These are phyloP conservation scores for Cafeteria roenbergensis DNA, from an alignment of 108 stramenopile genomes.

Conservation along the genomic window DNA sequence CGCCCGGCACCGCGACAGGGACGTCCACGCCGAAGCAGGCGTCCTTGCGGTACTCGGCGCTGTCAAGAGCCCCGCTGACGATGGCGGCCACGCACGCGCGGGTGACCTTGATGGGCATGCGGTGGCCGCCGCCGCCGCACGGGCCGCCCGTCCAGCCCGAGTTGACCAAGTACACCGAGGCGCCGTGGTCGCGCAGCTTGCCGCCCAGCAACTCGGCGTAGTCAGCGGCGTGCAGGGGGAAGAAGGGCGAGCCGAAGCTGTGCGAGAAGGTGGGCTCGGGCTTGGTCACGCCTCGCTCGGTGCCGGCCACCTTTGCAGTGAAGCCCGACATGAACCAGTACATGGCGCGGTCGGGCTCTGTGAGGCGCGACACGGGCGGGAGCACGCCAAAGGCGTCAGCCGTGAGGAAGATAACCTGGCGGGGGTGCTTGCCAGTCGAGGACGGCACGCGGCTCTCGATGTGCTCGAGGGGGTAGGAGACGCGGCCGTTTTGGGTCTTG, in stretches of 20 bases:
- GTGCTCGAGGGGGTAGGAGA: slow-evolving; percentile 84
- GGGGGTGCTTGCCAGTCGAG: slow-evolving; percentile 78
- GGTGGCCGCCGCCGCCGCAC: slow-evolving; percentile 75
- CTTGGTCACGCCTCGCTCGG: slow-evolving; percentile 86
- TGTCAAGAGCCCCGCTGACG: slow-evolving; percentile 71
- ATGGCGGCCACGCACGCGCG: slow-evolving; percentile 83
- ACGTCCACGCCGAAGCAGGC: slow-evolving; percentile 78
- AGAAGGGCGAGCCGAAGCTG: slow-evolving; percentile 94
- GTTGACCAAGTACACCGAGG: slow-evolving; percentile 83
- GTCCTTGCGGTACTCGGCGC: slow-evolving; percentile 59
- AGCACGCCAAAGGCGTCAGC: slow-evolving; percentile 94
- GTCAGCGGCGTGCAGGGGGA: slow-evolving; percentile 78
- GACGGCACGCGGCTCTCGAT: slow-evolving; percentile 70
- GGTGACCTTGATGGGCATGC: slow-evolving; percentile 91
- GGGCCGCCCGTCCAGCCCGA: slow-evolving; percentile 87
- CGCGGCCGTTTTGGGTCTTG: slow-evolving; percentile 95
- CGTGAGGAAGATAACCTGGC: slow-evolving; percentile 82
- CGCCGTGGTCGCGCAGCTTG: slow-evolving; percentile 69
- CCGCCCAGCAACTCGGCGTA: slow-evolving; percentile 82
- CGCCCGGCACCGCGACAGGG: slow-evolving; percentile 62
- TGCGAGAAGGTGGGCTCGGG: slow-evolving; percentile 77
- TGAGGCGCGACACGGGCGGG: slow-evolving; percentile 80
- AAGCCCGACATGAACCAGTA: slow-evolving; percentile 93
- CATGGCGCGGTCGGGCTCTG: slow-evolving; percentile 83
- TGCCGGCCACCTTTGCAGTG: slow-evolving; percentile 95